Percentiles rank a stretch among this genome's conserved stretches.
Evolutionary conservation across 2,329 filamentous ascomycete species (phyloP).

Genomic region (Knoxdaviesia capensis): DNA sequence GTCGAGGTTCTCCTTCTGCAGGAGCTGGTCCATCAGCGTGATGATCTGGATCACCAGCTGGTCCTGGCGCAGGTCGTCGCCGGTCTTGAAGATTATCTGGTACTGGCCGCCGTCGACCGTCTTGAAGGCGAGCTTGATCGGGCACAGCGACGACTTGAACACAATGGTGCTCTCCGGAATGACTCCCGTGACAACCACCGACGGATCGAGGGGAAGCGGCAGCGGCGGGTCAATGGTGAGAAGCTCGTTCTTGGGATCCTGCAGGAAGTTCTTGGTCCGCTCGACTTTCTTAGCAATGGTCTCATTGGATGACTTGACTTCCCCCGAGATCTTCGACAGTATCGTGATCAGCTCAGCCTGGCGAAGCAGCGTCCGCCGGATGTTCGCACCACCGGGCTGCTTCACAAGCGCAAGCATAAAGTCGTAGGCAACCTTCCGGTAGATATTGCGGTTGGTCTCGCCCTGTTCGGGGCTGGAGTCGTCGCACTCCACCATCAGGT

Average conservation of each 20-base stretch:
- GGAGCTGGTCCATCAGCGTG: slow-evolving; percentile 86
- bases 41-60: slow-evolving; percentile 96
- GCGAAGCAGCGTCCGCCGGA: slow-evolving; percentile 55
- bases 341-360: slow-evolving; percentile 83
- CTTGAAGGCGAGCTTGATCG: slow-evolving; percentile 79
- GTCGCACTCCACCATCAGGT: slow-evolving; percentile 93
- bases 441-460: slow-evolving; percentile 61
- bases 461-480: slow-evolving; percentile 61
- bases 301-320: slow-evolving; percentile 64
- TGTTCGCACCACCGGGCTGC: slow-evolving; percentile 47
- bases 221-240: slow-evolving; percentile 66
- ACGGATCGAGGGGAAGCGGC: slow-evolving; percentile 74
- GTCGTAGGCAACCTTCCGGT: slow-evolving; percentile 83
- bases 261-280: slow-evolving; percentile 62
- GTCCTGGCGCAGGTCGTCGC: slow-evolving; percentile 89
- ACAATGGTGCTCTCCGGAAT: slow-evolving; percentile 72
- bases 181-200: slow-evolving; percentile 57
- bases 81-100: slow-evolving; percentile 90
- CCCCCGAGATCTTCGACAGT: slow-evolving; percentile 71
- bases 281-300: slow-evolving; percentile 67
- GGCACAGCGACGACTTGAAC: slow-evolving; percentile 87
- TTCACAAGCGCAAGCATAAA: slow-evolving; percentile 81
- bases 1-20: slow-evolving; percentile 91
- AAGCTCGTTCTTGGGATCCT: slow-evolving; percentile 81
- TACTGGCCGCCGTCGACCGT: slow-evolving; percentile 61